phyloP scores from a whole-genome alignment of 768 basidiomycete species.

The Daedaleopsis nitida region DNA sequence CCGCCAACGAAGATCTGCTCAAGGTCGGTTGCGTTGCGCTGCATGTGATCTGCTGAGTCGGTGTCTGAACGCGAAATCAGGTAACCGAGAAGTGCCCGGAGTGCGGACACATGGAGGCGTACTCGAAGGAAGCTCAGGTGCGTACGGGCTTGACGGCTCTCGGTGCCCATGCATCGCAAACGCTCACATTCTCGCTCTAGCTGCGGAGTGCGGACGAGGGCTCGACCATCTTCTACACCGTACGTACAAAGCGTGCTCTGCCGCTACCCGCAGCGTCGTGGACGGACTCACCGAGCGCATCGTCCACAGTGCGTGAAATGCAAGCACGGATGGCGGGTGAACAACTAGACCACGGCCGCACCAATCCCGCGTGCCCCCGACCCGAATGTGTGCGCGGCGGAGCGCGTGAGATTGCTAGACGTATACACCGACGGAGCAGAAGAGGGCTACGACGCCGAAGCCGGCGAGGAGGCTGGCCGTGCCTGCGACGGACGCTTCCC shows the following conservation, averaged over 20 bases:
- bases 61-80: constrained; percentile 39
- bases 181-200: constrained; percentile 36
- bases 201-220: constrained; percentile 93
- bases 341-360: constrained; percentile 50
- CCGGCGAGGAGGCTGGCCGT: constrained; percentile 81
- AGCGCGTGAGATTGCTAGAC: constrained; percentile 46
- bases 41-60: neutral
- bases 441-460: constrained; percentile 87
- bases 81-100: constrained; percentile 88
- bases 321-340: constrained; percentile 81
- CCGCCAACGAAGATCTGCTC: constrained; percentile 63
- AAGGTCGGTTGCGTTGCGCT: constrained; percentile 44
- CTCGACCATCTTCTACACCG: constrained; percentile 92
- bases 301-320: constrained; percentile 65
- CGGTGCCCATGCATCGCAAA: neutral
- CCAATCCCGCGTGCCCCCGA: neutral
- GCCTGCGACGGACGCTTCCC: constrained; percentile 70
- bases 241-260: constrained; percentile 39
- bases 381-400: neutral
- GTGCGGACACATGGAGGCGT: constrained; percentile 84
- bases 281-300: constrained; percentile 13
- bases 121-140: constrained; percentile 88
- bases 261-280: too few relatives aligned
- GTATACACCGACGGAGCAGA: constrained; percentile 84
- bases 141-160: neutral